Evolutionary conservation across 176 grass and related monocot species (phyloP).

Genomic region (Juncus inflexus): DNA sequence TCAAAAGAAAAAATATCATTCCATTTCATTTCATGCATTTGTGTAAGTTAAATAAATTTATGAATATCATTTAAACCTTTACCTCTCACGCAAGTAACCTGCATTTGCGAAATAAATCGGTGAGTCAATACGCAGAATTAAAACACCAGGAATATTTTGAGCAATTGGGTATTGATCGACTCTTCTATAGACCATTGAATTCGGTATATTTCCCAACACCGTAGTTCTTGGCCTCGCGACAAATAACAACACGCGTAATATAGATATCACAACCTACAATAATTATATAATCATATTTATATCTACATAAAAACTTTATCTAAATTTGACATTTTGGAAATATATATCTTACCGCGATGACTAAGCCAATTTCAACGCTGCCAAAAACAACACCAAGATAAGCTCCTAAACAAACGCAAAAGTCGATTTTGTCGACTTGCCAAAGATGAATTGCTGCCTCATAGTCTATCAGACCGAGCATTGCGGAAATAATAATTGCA

Average conservation of each 20-base stretch:
- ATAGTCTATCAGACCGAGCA: slow-evolving; percentile 93
- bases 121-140: slow-evolving; percentile 72
- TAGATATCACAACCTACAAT: slow-evolving; percentile 51
- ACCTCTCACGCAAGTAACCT: slow-evolving; percentile 85
- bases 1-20: neutral
- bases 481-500: slow-evolving; percentile 84
- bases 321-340: neutral
- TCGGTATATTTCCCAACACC: slow-evolving; percentile 71
- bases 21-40: neutral
- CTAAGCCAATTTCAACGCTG: slow-evolving; percentile 72
- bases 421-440: slow-evolving; percentile 94
- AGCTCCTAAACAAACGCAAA: slow-evolving; percentile 77
- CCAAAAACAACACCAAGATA: slow-evolving; percentile 93
- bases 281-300: neutral
- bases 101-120: slow-evolving; percentile 91
- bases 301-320: too few species aligned
- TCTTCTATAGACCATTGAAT: slow-evolving; percentile 57
- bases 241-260: slow-evolving; percentile 64
- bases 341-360: slow-evolving; percentile 42
- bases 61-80: neutral
- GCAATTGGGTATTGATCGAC: slow-evolving; percentile 72
- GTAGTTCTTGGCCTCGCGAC: slow-evolving; percentile 65
- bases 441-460: slow-evolving; percentile 67
- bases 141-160: slow-evolving; percentile 49
- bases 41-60: neutral